Percentiles rank a stretch among this genome's conserved stretches.
These are phyloP conservation scores for Termitomyces sp. DNA, from an alignment of 768 basidiomycete species.

Conservation along the genomic window DNA sequence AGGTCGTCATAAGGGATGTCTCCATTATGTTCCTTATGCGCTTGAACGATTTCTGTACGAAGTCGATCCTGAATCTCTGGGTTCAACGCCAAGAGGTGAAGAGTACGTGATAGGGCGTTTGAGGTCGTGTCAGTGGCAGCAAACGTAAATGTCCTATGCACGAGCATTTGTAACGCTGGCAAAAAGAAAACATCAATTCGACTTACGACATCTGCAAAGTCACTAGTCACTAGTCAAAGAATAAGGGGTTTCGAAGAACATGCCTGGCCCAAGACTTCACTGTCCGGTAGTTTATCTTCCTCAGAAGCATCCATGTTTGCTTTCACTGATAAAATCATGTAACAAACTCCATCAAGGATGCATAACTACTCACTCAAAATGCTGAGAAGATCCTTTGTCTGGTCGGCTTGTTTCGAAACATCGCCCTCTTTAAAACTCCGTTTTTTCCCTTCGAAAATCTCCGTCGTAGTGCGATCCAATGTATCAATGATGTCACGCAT, in stretches of 20 bases:
- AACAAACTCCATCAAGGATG: neutral
- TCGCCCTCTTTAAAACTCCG: slow-evolving; percentile 12
- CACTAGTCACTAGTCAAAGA: neutral
- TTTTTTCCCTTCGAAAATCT: slow-evolving; percentile 14
- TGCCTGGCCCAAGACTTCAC: slow-evolving; percentile 23
- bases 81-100: slow-evolving; percentile 20
- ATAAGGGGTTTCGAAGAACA: neutral
- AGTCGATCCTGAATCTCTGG: slow-evolving; percentile 19
- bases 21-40: slow-evolving; percentile 9
- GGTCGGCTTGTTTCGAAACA: slow-evolving; percentile 4
- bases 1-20: slow-evolving; percentile 16
- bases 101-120: slow-evolving; percentile 20
- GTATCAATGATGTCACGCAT: slow-evolving; percentile 13
- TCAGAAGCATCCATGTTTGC: slow-evolving; percentile 8
- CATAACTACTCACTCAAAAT: slow-evolving; percentile 9
- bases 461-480: slow-evolving; percentile 7
- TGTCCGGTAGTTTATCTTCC: slow-evolving; percentile 17
- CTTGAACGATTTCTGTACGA: slow-evolving; percentile 31
- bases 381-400: slow-evolving; percentile 14
- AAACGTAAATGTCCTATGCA: slow-evolving; percentile 20
- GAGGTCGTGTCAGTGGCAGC: slow-evolving; percentile 30
- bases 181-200: neutral
- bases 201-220: slow-evolving; percentile 13
- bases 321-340: slow-evolving; percentile 2
- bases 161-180: neutral